A percentile compares a stretch with the other conserved stretches of the same genome.
These are phyloP conservation scores for Smittium mucronatum DNA, from an alignment of 371 early-diverging fungal genomes.

Conservation along the genomic window DNA sequence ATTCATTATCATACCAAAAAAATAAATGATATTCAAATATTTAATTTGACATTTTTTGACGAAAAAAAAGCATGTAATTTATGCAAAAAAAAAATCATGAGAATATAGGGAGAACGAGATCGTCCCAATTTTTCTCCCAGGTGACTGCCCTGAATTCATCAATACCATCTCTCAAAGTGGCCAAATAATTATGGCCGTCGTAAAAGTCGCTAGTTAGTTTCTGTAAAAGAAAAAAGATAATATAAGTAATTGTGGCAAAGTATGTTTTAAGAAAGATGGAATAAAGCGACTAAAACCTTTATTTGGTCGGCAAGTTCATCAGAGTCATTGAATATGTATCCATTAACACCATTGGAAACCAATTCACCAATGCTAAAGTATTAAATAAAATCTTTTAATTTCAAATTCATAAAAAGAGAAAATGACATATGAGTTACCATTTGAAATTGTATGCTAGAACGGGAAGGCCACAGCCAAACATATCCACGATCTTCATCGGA, in stretches of 20 bases:
- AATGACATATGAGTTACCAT: conserved; percentile 33
- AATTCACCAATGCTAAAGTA: conserved; percentile 73
- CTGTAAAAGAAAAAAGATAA: conserved; percentile 2
- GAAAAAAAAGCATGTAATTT: no score
- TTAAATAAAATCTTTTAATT: no score
- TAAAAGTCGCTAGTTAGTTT: neutral
- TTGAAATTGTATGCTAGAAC: conserved; percentile 66
- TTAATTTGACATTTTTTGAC: no score
- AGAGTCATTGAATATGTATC: conserved; percentile 56
- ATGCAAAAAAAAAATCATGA: neutral
- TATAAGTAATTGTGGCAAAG: neutral
- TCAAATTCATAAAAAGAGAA: conserved; percentile 10
- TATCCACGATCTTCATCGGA: conserved; percentile 96
- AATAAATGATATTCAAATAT: no score
- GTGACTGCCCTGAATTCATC: conserved; percentile 5
- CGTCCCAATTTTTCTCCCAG: conserved; percentile 15
- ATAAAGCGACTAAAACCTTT: conserved; percentile 13
- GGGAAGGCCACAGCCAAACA: conserved; percentile 92
- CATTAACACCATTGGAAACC: conserved; percentile 59
- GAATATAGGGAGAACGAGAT: conserved; percentile 9
- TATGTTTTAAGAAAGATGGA: neutral
- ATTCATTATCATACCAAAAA: no score
- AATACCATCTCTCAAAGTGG: neutral
- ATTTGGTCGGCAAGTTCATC: conserved; percentile 43
- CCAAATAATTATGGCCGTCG: conserved; percentile 3